Conservation (phyloP, 2,329 filamentous ascomycete species). For the Aspergillus sp. region DNA sequence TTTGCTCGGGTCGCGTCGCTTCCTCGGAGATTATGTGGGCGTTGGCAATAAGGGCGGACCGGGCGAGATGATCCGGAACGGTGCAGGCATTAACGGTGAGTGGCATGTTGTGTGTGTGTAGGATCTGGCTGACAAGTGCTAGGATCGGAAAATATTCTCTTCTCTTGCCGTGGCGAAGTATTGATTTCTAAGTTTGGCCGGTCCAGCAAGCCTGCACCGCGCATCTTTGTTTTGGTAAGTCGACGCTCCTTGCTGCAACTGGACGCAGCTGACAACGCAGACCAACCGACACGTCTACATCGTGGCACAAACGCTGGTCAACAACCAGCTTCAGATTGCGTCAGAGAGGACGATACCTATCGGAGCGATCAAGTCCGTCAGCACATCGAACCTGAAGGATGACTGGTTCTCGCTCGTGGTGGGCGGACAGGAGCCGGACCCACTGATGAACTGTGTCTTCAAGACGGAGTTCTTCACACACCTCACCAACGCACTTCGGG, state of each 20-base stretch:
- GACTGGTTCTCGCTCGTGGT: constrained; percentile 96
- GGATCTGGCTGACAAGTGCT: background rate
- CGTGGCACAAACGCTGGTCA: constrained; percentile 78
- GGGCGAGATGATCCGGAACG: constrained; percentile 76
- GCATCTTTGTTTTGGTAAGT: constrained; percentile 71
- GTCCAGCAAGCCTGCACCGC: constrained; percentile 88
- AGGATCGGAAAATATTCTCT: constrained; percentile 69
- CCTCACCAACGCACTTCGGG: constrained; percentile 75
- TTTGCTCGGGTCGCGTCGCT: constrained; percentile 85
- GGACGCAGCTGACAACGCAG: constrained; percentile 27
- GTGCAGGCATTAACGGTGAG: constrained; percentile 68
- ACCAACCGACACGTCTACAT: constrained; percentile 88
- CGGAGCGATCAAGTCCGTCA: constrained; percentile 84
- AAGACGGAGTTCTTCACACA: constrained; percentile 98
- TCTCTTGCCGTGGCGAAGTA: constrained; percentile 88
- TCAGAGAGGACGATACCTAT: constrained; percentile 81
- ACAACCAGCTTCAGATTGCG: constrained; percentile 77
- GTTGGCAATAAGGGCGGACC: constrained; percentile 77
- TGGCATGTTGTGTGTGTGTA: background rate
- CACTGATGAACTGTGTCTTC: constrained; percentile 88
- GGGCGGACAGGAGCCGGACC: constrained; percentile 85
- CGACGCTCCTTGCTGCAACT: background rate
- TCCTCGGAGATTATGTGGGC: constrained; percentile 92
- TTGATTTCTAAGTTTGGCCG: constrained; percentile 93
- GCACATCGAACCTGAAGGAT: constrained; percentile 77